Evolutionary conservation across 2,329 filamentous ascomycete genomes (phyloP).

Genomic region (Trichoderma hamatum): DNA sequence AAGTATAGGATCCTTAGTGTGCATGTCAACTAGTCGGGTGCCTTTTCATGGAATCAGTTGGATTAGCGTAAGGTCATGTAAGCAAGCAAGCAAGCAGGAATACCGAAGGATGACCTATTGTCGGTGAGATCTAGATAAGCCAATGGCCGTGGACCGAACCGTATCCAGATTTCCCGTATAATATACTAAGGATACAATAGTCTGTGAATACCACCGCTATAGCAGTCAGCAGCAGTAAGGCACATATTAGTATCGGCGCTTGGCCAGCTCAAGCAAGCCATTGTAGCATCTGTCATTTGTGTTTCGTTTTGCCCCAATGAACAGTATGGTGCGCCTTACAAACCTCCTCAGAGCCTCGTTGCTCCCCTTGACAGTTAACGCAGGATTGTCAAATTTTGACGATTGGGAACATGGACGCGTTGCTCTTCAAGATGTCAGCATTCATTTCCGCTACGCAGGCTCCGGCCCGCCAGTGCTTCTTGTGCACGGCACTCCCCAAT

Average conservation of each 20-base stretch:
- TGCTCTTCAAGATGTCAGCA: slow-evolving; percentile 44
- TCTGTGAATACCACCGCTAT: background rate
- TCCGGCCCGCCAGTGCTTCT: slow-evolving; percentile 45
- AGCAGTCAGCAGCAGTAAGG: background rate
- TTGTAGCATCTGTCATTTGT: background rate
- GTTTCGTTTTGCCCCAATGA: background rate
- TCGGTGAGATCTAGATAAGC: background rate
- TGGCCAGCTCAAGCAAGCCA: background rate
- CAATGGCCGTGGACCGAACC: background rate
- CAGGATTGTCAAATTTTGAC: slow-evolving; percentile 35
- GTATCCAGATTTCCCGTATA: background rate
- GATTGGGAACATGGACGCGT: slow-evolving; percentile 43
- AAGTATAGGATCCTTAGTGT: background rate
- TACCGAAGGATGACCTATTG: background rate
- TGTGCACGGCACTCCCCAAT: slow-evolving; percentile 47
- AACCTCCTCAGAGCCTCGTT: background rate
- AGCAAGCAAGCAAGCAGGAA: background rate
- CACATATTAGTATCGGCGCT: background rate
- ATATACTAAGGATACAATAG: background rate
- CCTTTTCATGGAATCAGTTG: background rate
- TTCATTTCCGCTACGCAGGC: slow-evolving; percentile 48
- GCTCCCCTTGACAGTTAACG: background rate
- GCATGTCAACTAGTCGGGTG: background rate
- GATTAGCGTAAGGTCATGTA: background rate
- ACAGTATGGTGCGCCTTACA: background rate